A percentile compares a stretch with the other conserved stretches of the same genome.
Evolutionary conservation across 106 monocot species (phyloP).

Genomic region (Alisma plantagoaquatica): DNA sequence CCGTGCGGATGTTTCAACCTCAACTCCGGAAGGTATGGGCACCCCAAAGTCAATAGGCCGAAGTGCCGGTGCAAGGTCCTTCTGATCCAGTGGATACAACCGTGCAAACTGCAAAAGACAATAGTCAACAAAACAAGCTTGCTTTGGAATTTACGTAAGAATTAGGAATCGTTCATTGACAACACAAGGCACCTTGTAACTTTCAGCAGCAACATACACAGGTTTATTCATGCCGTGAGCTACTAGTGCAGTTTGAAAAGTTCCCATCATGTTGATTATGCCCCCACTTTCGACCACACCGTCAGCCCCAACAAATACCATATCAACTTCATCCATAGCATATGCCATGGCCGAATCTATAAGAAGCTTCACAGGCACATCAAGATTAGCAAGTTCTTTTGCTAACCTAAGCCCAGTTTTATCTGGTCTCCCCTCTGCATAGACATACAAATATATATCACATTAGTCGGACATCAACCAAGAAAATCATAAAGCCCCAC

Average conservation of each 20-base stretch:
- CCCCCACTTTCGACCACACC: constrained; percentile 96
- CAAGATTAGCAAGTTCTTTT: constrained; percentile 61
- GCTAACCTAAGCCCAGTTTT: constrained; percentile 71
- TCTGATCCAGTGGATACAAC: constrained; percentile 82
- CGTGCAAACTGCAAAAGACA: constrained; percentile 69
- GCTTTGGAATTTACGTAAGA: too few relatives aligned
- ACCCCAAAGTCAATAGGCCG: constrained; percentile 80
- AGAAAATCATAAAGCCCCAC: too few relatives aligned
- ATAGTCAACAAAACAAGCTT: too few relatives aligned
- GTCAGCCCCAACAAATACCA: constrained; percentile 94
- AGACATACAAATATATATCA: too few relatives aligned
- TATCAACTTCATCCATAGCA: constrained; percentile 87
- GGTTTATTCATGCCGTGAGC: constrained; percentile 95
- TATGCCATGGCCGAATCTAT: constrained; percentile 92
- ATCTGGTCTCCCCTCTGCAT: constrained; percentile 93
- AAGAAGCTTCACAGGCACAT: constrained; percentile 72
- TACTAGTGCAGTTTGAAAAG: constrained; percentile 87
- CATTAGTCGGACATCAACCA: too few relatives aligned
- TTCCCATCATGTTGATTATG: constrained; percentile 98
- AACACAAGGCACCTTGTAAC: constrained; percentile 99
- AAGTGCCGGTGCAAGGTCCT: constrained; percentile 73
- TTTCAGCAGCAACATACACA: constrained; percentile 98
- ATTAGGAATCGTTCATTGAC: too few relatives aligned
- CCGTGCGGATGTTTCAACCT: constrained; percentile 85
- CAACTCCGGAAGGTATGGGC: constrained; percentile 60